Percentiles rank a stretch among this genome's conserved stretches.
These are phyloP conservation scores for Smittium culicis DNA, from an alignment of 371 early-diverging fungal species.

Conservation along the genomic window DNA sequence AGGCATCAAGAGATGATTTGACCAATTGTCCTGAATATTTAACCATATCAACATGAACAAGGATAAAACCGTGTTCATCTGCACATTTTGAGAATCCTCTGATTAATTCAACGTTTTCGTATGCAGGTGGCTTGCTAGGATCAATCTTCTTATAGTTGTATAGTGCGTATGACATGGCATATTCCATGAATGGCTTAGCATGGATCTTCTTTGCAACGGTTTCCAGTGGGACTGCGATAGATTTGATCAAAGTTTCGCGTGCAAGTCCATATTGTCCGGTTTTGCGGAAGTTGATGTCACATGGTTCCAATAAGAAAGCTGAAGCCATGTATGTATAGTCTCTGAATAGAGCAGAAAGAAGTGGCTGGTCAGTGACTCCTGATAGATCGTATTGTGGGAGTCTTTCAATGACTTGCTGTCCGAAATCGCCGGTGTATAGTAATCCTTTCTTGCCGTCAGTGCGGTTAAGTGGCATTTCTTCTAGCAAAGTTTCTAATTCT, in stretches of 20 bases:
- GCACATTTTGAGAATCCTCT: conserved; percentile 57
- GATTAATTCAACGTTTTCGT: conserved; percentile 60
- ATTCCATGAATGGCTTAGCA: conserved; percentile 78
- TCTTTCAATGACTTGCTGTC: conserved; percentile 52
- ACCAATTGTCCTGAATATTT: conserved; percentile 54
- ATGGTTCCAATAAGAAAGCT: conserved; percentile 78
- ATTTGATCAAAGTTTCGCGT: conserved; percentile 50
- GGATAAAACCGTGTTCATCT: conserved; percentile 61
- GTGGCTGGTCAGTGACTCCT: conserved; percentile 45
- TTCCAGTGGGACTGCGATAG: conserved; percentile 65
- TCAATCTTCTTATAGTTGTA: conserved; percentile 69
- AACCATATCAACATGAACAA: conserved; percentile 78
- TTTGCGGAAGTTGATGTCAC: conserved; percentile 55
- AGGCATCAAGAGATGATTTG: conserved; percentile 38
- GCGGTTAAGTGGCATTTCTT: conserved; percentile 59
- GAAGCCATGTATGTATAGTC: conserved; percentile 78
- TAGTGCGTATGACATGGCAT: conserved; percentile 51
- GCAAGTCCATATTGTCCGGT: conserved; percentile 64
- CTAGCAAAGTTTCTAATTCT: conserved; percentile 49
- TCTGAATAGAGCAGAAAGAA: conserved; percentile 67
- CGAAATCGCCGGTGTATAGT: conserved; percentile 59
- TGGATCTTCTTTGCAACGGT: conserved; percentile 53
- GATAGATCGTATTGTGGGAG: conserved; percentile 60
- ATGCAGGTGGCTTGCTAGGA: conserved; percentile 35
- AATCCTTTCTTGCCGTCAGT: conserved; percentile 54